These are phyloP conservation scores for Populus hybrid DNA, from an alignment of 441 rosid species.

Conservation along the genomic window DNA sequence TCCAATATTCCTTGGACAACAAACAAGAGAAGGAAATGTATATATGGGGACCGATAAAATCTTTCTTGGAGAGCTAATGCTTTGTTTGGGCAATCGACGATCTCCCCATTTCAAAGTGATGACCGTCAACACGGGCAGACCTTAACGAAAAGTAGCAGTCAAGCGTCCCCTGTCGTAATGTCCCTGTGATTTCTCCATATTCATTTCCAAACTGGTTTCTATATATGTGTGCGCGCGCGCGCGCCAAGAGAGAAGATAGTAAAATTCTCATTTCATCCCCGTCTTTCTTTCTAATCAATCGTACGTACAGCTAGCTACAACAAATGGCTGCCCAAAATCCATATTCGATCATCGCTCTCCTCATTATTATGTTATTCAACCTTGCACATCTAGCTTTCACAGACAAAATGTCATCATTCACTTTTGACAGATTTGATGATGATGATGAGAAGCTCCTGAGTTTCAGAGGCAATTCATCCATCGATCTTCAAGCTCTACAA, in stretches of 20 bases:
- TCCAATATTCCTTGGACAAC: background rate
- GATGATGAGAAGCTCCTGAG: background rate
- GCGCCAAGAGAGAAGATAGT: no score
- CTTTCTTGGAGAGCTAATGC: background rate
- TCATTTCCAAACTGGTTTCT: no score
- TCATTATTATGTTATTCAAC: background rate
- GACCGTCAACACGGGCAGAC: background rate
- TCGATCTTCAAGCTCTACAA: slow-evolving; percentile 11
- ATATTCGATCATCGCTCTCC: no score
- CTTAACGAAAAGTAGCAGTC: background rate
- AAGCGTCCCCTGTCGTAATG: background rate
- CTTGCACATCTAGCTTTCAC: background rate
- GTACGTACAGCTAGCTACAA: no score
- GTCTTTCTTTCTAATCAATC: no score
- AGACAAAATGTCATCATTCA: background rate
- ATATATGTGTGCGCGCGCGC: no score
- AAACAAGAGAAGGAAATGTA: background rate
- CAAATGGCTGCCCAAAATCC: no score
- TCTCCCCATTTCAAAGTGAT: background rate
- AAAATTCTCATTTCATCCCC: no score
- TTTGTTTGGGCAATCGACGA: background rate
- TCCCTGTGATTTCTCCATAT: background rate
- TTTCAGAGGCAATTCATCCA: background rate
- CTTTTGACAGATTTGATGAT: background rate
- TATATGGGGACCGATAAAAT: no score